phyloP scores from a whole-genome alignment of 2,329 filamentous ascomycete species.

The Fonsecaea pugnacius region DNA sequence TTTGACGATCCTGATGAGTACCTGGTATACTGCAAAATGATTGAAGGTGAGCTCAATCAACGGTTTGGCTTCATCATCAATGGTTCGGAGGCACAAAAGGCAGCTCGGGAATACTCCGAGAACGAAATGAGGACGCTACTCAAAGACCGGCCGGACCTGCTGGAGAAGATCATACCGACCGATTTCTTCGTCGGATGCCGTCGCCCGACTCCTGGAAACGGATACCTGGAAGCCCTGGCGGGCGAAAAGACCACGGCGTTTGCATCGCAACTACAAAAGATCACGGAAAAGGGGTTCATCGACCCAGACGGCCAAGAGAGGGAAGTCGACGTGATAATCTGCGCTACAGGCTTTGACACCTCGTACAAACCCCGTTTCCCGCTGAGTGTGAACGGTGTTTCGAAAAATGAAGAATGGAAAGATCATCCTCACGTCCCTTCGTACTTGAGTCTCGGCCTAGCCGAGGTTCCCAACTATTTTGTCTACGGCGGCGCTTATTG shows the following conservation, averaged over 20 bases:
- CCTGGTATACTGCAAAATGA: conserved; percentile 32
- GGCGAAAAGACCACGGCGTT: conserved; percentile 27
- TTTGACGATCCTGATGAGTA: conserved; percentile 28
- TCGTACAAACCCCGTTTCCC: conserved; percentile 33
- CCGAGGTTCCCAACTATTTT: conserved; percentile 40
- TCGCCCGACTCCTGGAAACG: conserved; percentile 37
- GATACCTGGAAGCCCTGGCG: conserved; percentile 32
- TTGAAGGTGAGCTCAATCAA: conserved; percentile 34
- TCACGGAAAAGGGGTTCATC: conserved; percentile 33
- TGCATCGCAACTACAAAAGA: conserved; percentile 22
- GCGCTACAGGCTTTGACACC: conserved; percentile 39
- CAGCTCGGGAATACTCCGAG: conserved; percentile 24
- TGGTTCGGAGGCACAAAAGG: conserved; percentile 19
- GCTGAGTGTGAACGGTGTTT: conserved; percentile 24
- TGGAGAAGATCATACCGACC: conserved; percentile 38
- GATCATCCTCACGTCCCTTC: conserved; percentile 31
- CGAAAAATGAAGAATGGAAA: conserved; percentile 27
- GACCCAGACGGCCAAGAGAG: conserved; percentile 30
- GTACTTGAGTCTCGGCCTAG: conserved; percentile 30
- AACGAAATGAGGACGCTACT: conserved; percentile 38
- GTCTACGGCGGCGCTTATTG: conserved; percentile 38
- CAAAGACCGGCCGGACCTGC: conserved; percentile 29
- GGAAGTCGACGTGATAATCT: conserved; percentile 39
- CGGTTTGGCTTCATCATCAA: conserved; percentile 33
- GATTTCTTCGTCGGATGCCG: conserved; percentile 38